These are phyloP conservation scores for Gigaspora rosea DNA, from an alignment of 192 early-diverging fungal genomes.

Conservation along the genomic window DNA sequence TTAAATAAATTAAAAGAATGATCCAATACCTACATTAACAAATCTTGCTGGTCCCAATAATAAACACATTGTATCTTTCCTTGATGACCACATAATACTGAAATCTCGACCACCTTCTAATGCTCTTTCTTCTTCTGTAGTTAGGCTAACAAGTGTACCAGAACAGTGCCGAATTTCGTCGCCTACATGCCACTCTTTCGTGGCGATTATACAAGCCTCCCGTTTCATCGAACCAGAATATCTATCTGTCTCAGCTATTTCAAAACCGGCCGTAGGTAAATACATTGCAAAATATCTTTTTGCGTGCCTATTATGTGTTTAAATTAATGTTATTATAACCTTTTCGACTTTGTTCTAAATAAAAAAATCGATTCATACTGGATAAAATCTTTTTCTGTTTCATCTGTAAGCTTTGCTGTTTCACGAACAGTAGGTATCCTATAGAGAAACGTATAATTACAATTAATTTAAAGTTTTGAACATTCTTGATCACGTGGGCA, in stretches of 20 bases:
- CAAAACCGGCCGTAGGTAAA: conserved; percentile 56
- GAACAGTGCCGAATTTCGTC: conserved; percentile 52
- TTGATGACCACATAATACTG: conserved; percentile 28
- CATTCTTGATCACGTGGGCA: neutral
- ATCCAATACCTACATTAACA: conserved; percentile 52
- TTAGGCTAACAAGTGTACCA: conserved; percentile 54
- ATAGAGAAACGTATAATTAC: neutral
- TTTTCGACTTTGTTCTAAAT: neutral
- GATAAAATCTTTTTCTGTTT: conserved; percentile 11
- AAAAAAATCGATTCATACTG: neutral
- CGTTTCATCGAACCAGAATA: conserved; percentile 47
- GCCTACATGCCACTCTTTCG: conserved; percentile 48
- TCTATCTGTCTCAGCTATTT: conserved; percentile 54
- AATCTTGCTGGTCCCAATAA: conserved; percentile 66
- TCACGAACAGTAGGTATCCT: conserved; percentile 7
- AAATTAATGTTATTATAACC: neutral
- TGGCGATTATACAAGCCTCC: conserved; percentile 61
- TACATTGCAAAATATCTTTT: conserved; percentile 49
- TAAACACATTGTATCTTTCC: conserved; percentile 51
- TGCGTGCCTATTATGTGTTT: conserved; percentile 32
- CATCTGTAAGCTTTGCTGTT: neutral
- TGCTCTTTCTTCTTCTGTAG: conserved; percentile 50
- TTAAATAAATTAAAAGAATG: conserved; percentile 1
- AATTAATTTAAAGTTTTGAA: neutral
- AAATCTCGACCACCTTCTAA: conserved; percentile 43